These are phyloP conservation scores for Diaporthe longicolla DNA, from an alignment of 2,329 filamentous ascomycete genomes.

Conservation along the genomic window DNA sequence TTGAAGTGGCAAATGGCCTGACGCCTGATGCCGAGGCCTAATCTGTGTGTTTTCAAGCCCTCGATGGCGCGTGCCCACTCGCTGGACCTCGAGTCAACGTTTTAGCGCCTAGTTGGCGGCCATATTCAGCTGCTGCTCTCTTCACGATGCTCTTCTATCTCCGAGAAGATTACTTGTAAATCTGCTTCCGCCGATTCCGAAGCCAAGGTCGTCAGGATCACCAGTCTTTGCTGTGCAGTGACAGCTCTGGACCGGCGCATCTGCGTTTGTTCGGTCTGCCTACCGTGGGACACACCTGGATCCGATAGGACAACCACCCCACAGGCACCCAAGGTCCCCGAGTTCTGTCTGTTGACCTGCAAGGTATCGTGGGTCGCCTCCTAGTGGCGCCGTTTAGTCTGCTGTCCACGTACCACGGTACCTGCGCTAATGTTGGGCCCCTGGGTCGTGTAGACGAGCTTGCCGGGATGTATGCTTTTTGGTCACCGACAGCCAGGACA, in stretches of 20 bases:
- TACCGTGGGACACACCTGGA: background rate
- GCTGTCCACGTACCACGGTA: constrained; percentile 12
- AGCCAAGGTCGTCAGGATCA: background rate
- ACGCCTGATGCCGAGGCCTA: background rate
- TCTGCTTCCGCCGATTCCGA: constrained; percentile 16
- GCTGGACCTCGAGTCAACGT: background rate
- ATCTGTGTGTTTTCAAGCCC: background rate
- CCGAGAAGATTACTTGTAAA: background rate
- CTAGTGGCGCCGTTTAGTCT: background rate
- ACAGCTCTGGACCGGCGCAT: background rate
- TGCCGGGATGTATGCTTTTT: constrained; percentile 31
- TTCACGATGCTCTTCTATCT: background rate
- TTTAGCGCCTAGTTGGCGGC: background rate
- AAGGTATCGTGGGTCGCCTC: constrained; percentile 22
- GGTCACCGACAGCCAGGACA: constrained; percentile 20
- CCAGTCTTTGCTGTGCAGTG: constrained; percentile 5
- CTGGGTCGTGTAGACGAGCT: constrained; percentile 27
- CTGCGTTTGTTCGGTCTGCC: background rate
- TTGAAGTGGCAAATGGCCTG: background rate
- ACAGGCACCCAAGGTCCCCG: background rate
- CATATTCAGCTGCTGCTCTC: background rate
- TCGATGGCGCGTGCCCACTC: background rate
- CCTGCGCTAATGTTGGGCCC: constrained; percentile 18
- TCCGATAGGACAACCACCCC: constrained; percentile 4
- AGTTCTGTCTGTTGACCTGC: background rate